Conservation (phyloP, 345 rosid species). For the Salix viminalis region DNA sequence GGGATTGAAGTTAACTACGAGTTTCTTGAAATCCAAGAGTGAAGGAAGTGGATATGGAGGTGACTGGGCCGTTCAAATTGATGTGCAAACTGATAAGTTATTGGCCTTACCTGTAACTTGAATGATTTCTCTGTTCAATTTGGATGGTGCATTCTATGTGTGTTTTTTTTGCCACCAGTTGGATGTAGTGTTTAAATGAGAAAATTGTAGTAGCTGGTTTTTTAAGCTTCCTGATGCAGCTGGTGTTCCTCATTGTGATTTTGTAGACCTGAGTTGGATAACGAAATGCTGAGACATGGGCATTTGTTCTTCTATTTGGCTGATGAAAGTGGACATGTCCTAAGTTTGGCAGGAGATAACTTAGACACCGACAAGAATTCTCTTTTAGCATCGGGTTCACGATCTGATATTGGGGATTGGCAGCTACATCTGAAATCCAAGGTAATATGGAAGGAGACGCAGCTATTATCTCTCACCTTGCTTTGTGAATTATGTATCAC, state of each 20-base stretch:
- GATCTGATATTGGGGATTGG: constrained; percentile 65
- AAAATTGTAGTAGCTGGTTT: neutral
- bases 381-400: constrained; percentile 67
- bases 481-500: too few species aligned
- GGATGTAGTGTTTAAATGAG: neutral
- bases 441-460: constrained; percentile 35
- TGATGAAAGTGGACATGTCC: constrained; percentile 66
- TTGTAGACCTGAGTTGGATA: constrained; percentile 37
- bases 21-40: constrained; percentile 71
- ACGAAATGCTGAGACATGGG: constrained; percentile 44
- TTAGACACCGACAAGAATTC: constrained; percentile 33
- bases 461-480: too few species aligned
- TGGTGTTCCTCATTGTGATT: neutral
- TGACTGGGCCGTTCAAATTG: constrained; percentile 80
- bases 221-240: neutral
- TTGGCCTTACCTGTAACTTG: neutral
- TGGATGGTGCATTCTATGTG: neutral
- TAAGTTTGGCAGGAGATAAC: constrained; percentile 39
- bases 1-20: constrained; percentile 56
- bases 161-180: neutral
- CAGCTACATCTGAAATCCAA: constrained; percentile 68
- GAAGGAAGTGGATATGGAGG: constrained; percentile 88
- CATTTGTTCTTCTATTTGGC: constrained; percentile 85
- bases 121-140: neutral
- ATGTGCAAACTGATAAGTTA: constrained; percentile 48